Base-by-base conservation (phyloP, 305 asterid species). In the Stenogyne calaminthoides region DNA sequence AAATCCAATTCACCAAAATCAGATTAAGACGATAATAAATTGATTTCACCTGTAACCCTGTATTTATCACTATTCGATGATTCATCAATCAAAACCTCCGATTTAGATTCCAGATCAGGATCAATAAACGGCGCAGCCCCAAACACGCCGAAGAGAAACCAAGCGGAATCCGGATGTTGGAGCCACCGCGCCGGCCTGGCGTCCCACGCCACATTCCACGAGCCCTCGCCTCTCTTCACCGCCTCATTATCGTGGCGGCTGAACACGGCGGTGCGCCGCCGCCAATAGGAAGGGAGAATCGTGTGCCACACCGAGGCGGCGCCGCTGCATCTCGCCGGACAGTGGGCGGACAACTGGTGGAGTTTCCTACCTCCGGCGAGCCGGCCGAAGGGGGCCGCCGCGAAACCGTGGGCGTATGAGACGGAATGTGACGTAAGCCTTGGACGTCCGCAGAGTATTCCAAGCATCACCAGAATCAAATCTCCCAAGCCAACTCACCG, bases 141-240 rank as follows among this genome's bases (percentile, higher is more conserved):
- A 57, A n/a, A 82, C 37, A 82, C 89, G 7, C 97, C 93, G 70
- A 91, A 93, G 15, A 93, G 81, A 37, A 91, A 75, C 96, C 97
- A 93, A 6, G 89, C 97, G 5, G 95, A 89, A 15, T 93, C 88
- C 8, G 88, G 84, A 72, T 86, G 88, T 72, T 89, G 95, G 27
- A 88, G 88, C 98, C 98, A 93, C 40, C 97, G 84, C 70, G 98
- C 98, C 37, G 97, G 96, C 70, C 98, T 62, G 5, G 93, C 88
- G 64, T 93, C 98, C 98, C 98, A 91, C 6, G 89, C 91, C 22
- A 83, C 97, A 66, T 93, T 93, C 98, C 98, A 93, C 2, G 97
- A 93, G 2, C 98, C 98, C 64, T 91, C 97, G 0, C 95, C 96
- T 27, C 57, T 52, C 42, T 78, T 82, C 73, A 61, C 66, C 55